phyloP scores from a whole-genome alignment of 2,329 filamentous ascomycete genomes.

The Arthrobotrys conoides region DNA sequence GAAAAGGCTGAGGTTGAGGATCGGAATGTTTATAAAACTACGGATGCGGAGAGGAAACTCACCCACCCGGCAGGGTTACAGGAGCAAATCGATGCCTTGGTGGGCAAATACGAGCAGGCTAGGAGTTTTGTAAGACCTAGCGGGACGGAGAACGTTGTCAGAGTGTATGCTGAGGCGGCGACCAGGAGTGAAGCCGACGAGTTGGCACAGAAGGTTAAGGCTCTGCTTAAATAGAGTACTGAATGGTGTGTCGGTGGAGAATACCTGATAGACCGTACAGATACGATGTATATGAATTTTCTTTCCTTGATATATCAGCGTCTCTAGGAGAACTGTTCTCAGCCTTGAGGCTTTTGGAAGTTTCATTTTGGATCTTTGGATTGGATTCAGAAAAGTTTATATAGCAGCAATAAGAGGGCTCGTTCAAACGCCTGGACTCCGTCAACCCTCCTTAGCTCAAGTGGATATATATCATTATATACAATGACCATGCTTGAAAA shows the following conservation, averaged over 20 bases:
- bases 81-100: slow-evolving; percentile 85
- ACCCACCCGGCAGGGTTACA: slow-evolving; percentile 84
- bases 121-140: slow-evolving; percentile 92
- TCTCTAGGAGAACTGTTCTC: background rate
- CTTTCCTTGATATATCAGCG: background rate
- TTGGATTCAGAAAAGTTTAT: background rate
- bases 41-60: slow-evolving; percentile 90
- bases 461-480: background rate
- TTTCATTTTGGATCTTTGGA: background rate
- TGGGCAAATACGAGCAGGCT: slow-evolving; percentile 90
- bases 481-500: background rate
- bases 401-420: background rate
- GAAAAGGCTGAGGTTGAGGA: slow-evolving; percentile 90
- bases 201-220: slow-evolving; percentile 84
- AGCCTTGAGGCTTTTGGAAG: background rate
- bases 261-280: background rate
- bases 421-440: background rate
- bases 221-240: slow-evolving; percentile 75
- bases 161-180: slow-evolving; percentile 95
- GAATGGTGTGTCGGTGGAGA: background rate
- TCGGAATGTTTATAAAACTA: slow-evolving; percentile 89
- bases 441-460: background rate
- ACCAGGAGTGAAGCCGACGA: slow-evolving; percentile 91
- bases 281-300: background rate
- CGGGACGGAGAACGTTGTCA: slow-evolving; percentile 94